Evolutionary conservation across 495 filamentous ascomycete genomes (phyloP), one percentile per base, ranked within the genome.

Genomic region (Aspergillus olivimuriae): DNA sequence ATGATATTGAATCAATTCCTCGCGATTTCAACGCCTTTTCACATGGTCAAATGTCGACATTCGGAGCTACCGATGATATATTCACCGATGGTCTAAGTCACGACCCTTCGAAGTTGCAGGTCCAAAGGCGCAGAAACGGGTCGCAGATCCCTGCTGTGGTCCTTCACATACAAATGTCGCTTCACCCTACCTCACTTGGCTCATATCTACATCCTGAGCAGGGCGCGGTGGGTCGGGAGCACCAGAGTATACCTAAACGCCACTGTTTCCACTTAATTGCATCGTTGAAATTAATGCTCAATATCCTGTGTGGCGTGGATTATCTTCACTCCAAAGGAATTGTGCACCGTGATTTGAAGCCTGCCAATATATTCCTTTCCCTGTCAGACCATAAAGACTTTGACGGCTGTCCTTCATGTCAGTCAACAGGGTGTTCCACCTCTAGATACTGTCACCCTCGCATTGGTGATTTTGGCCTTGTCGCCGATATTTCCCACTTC

Each of bases 261-360:
- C 74, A 78, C 47, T 78, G 74, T 28, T 76, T 69, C 38, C 74
- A 76, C 46, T 46, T 76, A 7, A 21, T 64, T 12, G 62, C 73
- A 1, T 70, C 74, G 0, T 37, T 73, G 11, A 62, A 47, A 30
- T 41, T 78, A 3, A 63, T 77, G 35, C 46, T 69, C 2, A 63
- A 63, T 6, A 71, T 74, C 21, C 51, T 71, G 30, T 57, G 65
- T 1, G 70, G 70, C 0, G 70, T 87, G 7, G 69, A 79, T 36
- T 83, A 86, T 52, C 61, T 86, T 9, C 83, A 87, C 44, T 62
- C 66, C 0, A 69, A 74, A 18, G 63, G 64, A 4, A 78, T 87
- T 46, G 77, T 78, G 2, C 83, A 87, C 52, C 68, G 83, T 4
- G 83, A 87, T 51, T 59, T 87, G 31, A 87, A 87, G 55, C 83